Base-by-base conservation (phyloP, 306 rosid species). In the Adenanthera pavonina region DNA sequence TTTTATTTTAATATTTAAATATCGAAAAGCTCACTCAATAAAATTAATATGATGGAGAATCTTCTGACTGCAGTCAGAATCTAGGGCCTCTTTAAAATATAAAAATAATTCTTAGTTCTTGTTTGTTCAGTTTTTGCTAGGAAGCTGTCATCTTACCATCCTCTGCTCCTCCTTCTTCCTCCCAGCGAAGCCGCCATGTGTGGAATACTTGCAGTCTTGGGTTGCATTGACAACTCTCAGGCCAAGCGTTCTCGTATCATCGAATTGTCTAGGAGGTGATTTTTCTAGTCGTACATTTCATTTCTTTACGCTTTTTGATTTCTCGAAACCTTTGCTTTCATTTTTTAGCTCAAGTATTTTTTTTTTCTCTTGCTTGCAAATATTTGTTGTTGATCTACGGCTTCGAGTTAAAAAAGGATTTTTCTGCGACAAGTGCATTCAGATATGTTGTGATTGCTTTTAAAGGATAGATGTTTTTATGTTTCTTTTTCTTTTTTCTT, bases 141-240 rank as follows among this genome's bases (percentile, higher is more conserved):
- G 1, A 25, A 53, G 52, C n/a, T 40, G 53, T 9, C 44, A 60
- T 19, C 51, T 62, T 17, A 40, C 47, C 54, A 4, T 47, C 59
- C 47, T 62, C 51, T 65, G 48, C 52, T 40, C 41, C 74, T 65
- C 60, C 71, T 14, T 47, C 1, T 44, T 20, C 9, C 62, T 82
- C n/a, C 5, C 79, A 19, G 75, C 0, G 72, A 44, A 69, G 91
- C 88, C 90, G 88, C 87, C 97, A 95, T 95, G 99, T 95, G 99
- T 74, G 99, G 99, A 41, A 95, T 95, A 71, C 94, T 95, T 60
- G 98, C 99, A 25, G 97, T 95, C 25, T 79, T 95, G 16, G 97
- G 98, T 51, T 92, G 94, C 87, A 81, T 77, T 13, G 99, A 95
- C 70, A 81, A 80, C 83, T 90, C 97, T 84, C 98, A 89, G 76